phyloP scores from a whole-genome alignment of 371 early-diverging fungal species.

The Capillidium rhysosporum region DNA sequence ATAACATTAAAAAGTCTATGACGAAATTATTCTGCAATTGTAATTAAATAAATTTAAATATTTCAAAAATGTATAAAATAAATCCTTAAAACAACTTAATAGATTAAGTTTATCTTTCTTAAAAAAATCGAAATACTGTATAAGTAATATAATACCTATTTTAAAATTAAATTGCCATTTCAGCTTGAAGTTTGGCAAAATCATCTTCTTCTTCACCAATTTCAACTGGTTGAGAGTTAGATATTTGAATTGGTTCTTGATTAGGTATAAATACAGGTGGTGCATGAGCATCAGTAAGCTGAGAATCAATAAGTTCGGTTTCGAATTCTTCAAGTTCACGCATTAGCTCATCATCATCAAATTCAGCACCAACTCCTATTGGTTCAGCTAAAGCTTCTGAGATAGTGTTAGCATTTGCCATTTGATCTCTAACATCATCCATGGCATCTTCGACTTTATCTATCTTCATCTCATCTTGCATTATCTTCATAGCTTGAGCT shows the following conservation, averaged over 20 bases:
- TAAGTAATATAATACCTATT: too few relatives aligned
- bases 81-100: too few relatives aligned
- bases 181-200: slow-evolving; percentile 5
- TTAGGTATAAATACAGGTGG: slow-evolving; percentile 33
- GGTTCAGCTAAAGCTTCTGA: slow-evolving; percentile 86
- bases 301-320: slow-evolving; percentile 77
- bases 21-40: too few relatives aligned
- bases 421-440: slow-evolving; percentile 95
- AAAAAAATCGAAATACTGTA: too few relatives aligned
- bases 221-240: background rate
- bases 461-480: slow-evolving; percentile 85
- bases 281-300: slow-evolving; percentile 56
- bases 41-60: too few relatives aligned
- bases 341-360: slow-evolving; percentile 87
- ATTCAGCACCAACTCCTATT: slow-evolving; percentile 55
- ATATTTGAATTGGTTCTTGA: background rate
- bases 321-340: slow-evolving; percentile 85
- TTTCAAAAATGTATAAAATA: too few relatives aligned
- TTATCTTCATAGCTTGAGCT: slow-evolving; percentile 82
- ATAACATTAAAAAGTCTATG: too few relatives aligned
- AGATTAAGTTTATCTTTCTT: too few relatives aligned
- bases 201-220: background rate
- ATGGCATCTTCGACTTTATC: slow-evolving; percentile 88
- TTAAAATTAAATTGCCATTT: slow-evolving; percentile 2
- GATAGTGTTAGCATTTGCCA: slow-evolving; percentile 90